Evolutionary conservation across 2,329 filamentous ascomycete species (phyloP), one percentile per base, ranked within the genome.

Genomic region (Huntiella decipiens): DNA sequence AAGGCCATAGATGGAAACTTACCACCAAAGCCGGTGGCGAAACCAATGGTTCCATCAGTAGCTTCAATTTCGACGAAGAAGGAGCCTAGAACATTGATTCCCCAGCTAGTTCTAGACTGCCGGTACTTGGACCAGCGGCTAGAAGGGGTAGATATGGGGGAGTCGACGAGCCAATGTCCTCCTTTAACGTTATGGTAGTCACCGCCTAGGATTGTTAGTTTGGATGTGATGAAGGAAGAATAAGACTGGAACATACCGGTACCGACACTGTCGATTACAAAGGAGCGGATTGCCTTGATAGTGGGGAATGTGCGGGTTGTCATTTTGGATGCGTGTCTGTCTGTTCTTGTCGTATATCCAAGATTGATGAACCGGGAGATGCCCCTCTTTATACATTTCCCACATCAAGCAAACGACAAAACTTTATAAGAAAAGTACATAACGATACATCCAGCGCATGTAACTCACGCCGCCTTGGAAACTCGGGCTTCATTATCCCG

Each of bases 121-220:
- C 86, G 77, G 63, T 93, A 95, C 54, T 87, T 68, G 53, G 91
- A 82, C 73, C 87, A 94, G 61, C 77, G 73, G 43, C 85, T 88
- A 73, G 87, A 92, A 5, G 87, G 87, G 1, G 86, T 95, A 1
- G 87, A 86, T 58, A 95, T 95, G 54, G 87, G 79, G 51, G 80
- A 81, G 63, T 94, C 87, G 53, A 95, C 82, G 54, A 95, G 68
- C 87, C 76, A 80, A 56, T 80, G 76, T 16, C 75, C 74, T 32
- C 73, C 71, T 52, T 84, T 72, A 56, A 93, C 87, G 70, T 95
- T 94, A 69, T 95, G 87, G 61, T 95, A 95, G 59, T 88, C 82
- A 51, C 82, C 81, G 48, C 81, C 80, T 63, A 63, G 46, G 64
- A 64, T 11, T 31, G 52, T 51, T 47, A 13, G 51, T 41, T 19